Evolutionary conservation across 1,139 yeast species (phyloP).

Genomic region (Spencermartinsiella ligniputridi): DNA sequence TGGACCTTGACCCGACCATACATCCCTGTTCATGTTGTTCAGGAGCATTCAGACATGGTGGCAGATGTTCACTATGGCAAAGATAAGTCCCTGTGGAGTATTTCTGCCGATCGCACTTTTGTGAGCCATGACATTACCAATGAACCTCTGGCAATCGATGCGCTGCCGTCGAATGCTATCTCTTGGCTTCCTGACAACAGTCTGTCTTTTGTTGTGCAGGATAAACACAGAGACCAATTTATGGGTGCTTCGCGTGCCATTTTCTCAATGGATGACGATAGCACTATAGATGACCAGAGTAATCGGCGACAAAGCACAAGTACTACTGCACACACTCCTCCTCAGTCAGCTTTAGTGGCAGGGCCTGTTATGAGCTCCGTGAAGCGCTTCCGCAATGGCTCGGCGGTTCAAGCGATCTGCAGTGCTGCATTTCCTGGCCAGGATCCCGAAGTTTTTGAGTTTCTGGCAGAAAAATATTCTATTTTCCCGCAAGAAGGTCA

Average conservation of each 20-base stretch:
- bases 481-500: conserved; percentile 44
- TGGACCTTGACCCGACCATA: conserved; percentile 72
- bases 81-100: conserved; percentile 48
- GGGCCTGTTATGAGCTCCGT: not conserved
- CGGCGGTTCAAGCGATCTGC: conserved; percentile 15
- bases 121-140: conserved; percentile 52
- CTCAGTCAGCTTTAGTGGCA: not conserved
- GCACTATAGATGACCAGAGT: not conserved
- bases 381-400: too few relatives aligned
- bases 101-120: conserved; percentile 50
- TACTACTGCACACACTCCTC: not conserved
- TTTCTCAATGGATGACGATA: not conserved
- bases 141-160: conserved; percentile 50
- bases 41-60: conserved; percentile 46
- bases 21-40: conserved; percentile 67
- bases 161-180: conserved; percentile 48
- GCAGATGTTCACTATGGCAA: conserved; percentile 50
- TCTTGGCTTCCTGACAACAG: conserved; percentile 56
- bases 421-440: conserved; percentile 31
- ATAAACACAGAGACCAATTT: conserved; percentile 21
- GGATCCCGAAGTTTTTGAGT: conserved; percentile 26
- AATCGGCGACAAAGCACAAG: conserved; percentile 1
- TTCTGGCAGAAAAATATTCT: conserved; percentile 31
- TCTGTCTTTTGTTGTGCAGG: conserved; percentile 52
- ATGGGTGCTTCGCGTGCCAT: not conserved